phyloP scores from a whole-genome alignment of 169 alveolate genomes.

The Miamiensis avidus region DNA sequence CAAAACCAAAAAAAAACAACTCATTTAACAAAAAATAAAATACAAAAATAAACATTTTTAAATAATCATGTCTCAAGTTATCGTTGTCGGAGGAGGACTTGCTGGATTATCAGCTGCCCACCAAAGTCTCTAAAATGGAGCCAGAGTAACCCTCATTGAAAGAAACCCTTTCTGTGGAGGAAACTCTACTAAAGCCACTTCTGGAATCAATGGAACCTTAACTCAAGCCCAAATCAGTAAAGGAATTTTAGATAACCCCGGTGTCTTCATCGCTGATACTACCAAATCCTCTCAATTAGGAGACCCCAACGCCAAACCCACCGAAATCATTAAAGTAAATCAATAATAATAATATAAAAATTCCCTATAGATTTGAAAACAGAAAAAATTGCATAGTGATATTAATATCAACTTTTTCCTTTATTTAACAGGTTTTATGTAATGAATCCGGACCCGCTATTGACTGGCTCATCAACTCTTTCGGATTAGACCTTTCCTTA shows the following conservation, averaged over 20 bases:
- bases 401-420: too few relatives aligned
- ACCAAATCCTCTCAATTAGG: conserved; percentile 46
- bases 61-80: conserved; percentile 24
- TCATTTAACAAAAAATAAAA: not conserved
- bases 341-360: too few relatives aligned
- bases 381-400: too few relatives aligned
- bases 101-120: conserved; percentile 62
- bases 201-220: conserved; percentile 66
- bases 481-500: conserved; percentile 55
- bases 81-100: conserved; percentile 50
- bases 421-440: conserved; percentile 39
- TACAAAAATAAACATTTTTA: not conserved
- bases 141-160: conserved; percentile 59
- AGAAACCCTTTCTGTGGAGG: conserved; percentile 63
- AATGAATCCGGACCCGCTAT: conserved; percentile 43
- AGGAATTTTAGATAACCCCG: conserved; percentile 54
- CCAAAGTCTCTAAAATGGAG: conserved; percentile 48
- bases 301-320: not conserved
- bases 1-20: not conserved
- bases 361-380: too few relatives aligned
- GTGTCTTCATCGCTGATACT: conserved; percentile 58
- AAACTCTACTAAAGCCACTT: conserved; percentile 60
- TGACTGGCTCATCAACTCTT: conserved; percentile 56
- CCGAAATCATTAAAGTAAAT: conserved; percentile 24
- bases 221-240: conserved; percentile 53